Base-by-base conservation (phyloP, 164 flowering plant species). In the Liriodendron chinense region DNA sequence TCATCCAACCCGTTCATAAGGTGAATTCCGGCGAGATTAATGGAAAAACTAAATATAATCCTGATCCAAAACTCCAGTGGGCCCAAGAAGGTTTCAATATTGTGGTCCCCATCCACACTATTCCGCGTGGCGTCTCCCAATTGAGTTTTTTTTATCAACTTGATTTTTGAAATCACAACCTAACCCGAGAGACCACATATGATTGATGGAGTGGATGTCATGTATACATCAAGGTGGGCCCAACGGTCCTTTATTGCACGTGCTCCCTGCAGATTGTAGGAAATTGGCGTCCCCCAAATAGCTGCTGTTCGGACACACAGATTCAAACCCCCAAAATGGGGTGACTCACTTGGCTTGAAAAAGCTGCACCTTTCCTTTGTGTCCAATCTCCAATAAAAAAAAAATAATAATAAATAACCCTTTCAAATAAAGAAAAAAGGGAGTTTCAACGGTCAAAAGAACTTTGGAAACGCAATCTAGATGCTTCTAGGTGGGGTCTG, bases 371-470 rank as follows among this genome's bases (percentile, higher is more conserved):
- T 47, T 61, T 21, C 26, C 48, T 66, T 53, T 65, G 47, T 24
- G 76, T 74, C 70, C 50, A 23, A 49, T 74, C 70, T 53, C 61
- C 70, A 8, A 53, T 12, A 7, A 53, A 53, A 0, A 53, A 13
- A 7, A 53, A 53, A 8, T 0, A 53, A 53, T 2, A 53, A 10
- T 12, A 53, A 53, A 10, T 3, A 59, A 65, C 64, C 74, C 26
- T 59, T 72, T 63, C 9, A 1, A 34, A 34, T 34, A 34, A 57
- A 72, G 34, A 72, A 43, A 23, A 47, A 21, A 47, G 68, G 23
- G 21, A 23, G 20, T 66, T 74, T 74, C 43, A 72, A 72, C 63
- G 25, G 76, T 66, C 76, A 74, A 74, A 74, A 65, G 70, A 25
- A 24, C n/a, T 8, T 67, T 66, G 70, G 49, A 66, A 74, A 26